Conservation (phyloP, 1,284 basidiomycete species). For the Moniliella sp. region DNA sequence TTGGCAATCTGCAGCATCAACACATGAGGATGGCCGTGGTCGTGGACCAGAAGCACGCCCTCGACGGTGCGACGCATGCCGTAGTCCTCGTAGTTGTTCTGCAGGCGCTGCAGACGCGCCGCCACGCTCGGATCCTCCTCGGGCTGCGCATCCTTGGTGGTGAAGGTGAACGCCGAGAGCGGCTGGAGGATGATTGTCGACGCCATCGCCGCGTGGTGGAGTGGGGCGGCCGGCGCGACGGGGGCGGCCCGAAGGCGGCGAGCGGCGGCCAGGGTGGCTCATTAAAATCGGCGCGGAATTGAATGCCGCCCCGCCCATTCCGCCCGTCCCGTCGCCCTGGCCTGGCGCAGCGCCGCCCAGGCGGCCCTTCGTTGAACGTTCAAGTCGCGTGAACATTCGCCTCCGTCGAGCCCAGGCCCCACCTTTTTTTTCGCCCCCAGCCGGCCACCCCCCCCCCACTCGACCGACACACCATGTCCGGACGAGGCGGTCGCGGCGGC, state of each 20-base stretch:
- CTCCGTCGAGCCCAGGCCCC: neutral
- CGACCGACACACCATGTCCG: neutral
- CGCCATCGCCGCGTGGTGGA: too few relatives aligned
- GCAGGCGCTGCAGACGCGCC: constrained; percentile 35
- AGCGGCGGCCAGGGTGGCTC: too few relatives aligned
- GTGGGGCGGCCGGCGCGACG: too few relatives aligned
- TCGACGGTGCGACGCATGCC: constrained; percentile 80
- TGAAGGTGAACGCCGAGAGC: constrained; percentile 69
- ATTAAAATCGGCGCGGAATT: too few relatives aligned
- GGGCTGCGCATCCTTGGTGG: constrained; percentile 78
- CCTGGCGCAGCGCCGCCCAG: too few relatives aligned
- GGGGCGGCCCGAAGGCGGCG: too few relatives aligned
- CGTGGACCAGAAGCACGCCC: constrained; percentile 80
- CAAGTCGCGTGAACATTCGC: too few relatives aligned
- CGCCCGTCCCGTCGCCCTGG: too few relatives aligned
- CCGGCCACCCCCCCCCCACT: neutral
- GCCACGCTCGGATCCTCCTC: constrained; percentile 89
- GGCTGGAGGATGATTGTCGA: constrained; percentile 40
- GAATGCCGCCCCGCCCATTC: too few relatives aligned
- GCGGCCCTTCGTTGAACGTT: too few relatives aligned
- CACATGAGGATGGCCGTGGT: constrained; percentile 47
- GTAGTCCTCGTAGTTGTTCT: constrained; percentile 88
- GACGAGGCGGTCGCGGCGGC: neutral
- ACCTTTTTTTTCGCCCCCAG: neutral
- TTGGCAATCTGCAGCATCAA: constrained; percentile 95